Base-by-base conservation (phyloP, 106 monocot genomes). In the Dendrobium nobile region DNA sequence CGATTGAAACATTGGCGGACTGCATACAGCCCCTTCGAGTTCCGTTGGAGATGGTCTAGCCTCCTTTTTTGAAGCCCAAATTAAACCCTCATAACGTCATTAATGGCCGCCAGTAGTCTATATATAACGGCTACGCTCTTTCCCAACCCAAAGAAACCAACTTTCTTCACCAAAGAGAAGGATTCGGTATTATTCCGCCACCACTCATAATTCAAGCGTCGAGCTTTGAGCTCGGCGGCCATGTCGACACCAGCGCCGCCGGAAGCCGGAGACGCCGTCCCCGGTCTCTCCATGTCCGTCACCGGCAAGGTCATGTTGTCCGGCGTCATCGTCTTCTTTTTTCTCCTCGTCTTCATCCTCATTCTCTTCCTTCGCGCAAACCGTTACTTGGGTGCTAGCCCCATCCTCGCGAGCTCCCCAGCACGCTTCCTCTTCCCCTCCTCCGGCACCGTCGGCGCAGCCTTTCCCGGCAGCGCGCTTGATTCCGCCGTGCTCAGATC, bases 321-420 rank as follows among this genome's bases (percentile, higher is more conserved):
- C n/a, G 45, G 24, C 11, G 44, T 77, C 45, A 22, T 84, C 64
- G 41, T 78, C 78, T n/a, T 74, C 44, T 73, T 79, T 28, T 61
- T 59, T 17, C 5, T 78, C 78, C 33, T 78, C 72, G 1, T 78
- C 41, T 13, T 70, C n/a, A 1, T 67, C 47, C 47, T 65, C 82
- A 47, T 78, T 47, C 68, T 82, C 67, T 77, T 68, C 77, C 51
- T 82, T n/a, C 70, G 83, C 15, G 24, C 70, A 17, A 83, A 73
- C 17, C 67, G 72, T 41, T 73, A 72, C 77, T 4, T 41, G 0
- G 15, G 78, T 7, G 7, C 77, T 47, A 68, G 0, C 77, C 47
- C 11, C 17, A 47, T 10, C 70, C 7, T 18, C 20, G 33, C 1
- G 24, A 16, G 2, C 64, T 73, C 78, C 1, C 2, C 19, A 16